phyloP scores from a whole-genome alignment of 768 basidiomycete species.

The Suillus subluteus region DNA sequence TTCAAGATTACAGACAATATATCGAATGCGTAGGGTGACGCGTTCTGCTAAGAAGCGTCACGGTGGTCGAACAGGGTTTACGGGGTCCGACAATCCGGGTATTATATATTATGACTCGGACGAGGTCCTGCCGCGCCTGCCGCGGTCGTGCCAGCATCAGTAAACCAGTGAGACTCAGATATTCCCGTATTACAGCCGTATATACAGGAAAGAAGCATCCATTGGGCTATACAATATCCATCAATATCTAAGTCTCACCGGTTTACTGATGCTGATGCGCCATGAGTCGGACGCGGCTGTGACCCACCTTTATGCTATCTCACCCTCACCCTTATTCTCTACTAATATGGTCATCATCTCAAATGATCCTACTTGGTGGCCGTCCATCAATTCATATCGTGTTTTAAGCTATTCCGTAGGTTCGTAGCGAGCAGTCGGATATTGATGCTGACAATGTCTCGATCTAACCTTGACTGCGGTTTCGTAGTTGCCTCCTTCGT shows the following conservation, averaged over 20 bases:
- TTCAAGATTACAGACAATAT: neutral
- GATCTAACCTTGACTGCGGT: neutral
- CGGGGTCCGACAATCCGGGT: slow-evolving; percentile 5
- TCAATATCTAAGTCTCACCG: no score
- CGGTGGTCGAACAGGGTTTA: slow-evolving; percentile 11
- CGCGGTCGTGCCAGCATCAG: no score
- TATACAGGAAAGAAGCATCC: no score
- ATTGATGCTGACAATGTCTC: neutral
- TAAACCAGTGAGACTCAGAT: no score
- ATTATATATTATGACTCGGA: no score
- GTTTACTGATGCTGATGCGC: no score
- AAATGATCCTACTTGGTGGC: slow-evolving; percentile 1
- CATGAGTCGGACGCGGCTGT: no score
- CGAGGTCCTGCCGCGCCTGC: no score
- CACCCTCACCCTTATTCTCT: neutral
- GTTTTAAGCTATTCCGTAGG: neutral
- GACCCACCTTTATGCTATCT: no score
- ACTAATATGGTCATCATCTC: neutral
- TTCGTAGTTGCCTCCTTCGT: neutral
- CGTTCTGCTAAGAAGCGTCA: neutral
- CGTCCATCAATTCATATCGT: neutral
- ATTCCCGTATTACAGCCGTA: no score
- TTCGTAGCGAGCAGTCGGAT: neutral
- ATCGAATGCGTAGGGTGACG: neutral
- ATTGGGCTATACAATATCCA: no score